Base-by-base conservation (phyloP, 176 grass and related monocot species). In the Eleusine indica region DNA sequence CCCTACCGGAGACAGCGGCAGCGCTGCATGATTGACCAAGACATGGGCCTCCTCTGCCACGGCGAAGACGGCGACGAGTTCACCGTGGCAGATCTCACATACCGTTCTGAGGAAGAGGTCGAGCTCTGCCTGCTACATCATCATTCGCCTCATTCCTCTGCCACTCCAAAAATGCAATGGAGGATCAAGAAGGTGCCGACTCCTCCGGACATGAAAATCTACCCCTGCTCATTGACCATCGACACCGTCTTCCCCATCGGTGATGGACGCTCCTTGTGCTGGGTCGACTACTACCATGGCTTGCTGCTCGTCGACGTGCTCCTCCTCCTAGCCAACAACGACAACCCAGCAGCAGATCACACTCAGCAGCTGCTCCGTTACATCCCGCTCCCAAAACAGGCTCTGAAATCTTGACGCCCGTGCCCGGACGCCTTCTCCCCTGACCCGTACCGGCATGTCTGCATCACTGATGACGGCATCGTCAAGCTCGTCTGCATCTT, bases 211-310 rank as follows among this genome's bases (percentile, higher is more conserved):
- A 43, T 30, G 35, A 62, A 30, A 13, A 39, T 66, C 37, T 0
- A 41, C 1, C 8, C 30, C 16, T 0, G 10, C 39, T 1, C 37
- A 0, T 84, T 61, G 62, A 13, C 0, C 5, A 84, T 6, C 2
- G 73, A 84, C 10, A 16, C 17, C 1, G 48, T 76, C 38, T 8
- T 84, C n/a, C 82, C 73, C 37, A n/a, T 57, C 2, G 32, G 32
- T 1, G 15, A 30, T 0, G 43, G 39, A 51, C 41, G 60, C 32
- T 35, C 32, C 48, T 76, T 84, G 73, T 76, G 82, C 73, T 84
- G 73, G 82, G 72, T 76, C 6, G 73, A 84, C 28, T 57, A 29
- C 72, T 84, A 84, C 63, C 72, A 68, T 0, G 82, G 82, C 15
- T 21, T 76, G 37, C 49, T 84, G 3, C 17, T 68, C 0, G 38